Evolutionary conservation across 305 asterid species (phyloP).

Genomic region (Petunia hybrid): DNA sequence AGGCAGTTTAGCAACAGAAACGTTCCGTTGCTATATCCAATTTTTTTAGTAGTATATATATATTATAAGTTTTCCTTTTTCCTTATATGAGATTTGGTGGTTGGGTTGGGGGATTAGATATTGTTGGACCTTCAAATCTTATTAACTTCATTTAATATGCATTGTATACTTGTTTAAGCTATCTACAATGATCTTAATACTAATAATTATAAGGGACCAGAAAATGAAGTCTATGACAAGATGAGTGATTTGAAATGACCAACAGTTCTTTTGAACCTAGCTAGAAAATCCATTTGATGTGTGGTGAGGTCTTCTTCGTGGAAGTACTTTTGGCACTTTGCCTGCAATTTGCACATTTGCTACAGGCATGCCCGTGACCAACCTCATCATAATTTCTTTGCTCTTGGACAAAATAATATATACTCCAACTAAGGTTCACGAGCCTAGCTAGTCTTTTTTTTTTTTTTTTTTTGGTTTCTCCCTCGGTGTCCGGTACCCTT

Average conservation of each 20-base stretch:
- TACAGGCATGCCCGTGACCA: slow-evolving; percentile 18
- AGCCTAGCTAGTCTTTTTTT: neutral
- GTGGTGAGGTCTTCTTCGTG: neutral
- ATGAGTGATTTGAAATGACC: neutral
- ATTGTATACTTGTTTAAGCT: neutral
- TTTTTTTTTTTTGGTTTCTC: neutral
- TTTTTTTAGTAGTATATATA: too few species aligned
- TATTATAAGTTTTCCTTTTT: too few species aligned
- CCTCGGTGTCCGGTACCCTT: too few species aligned
- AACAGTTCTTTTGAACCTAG: neutral
- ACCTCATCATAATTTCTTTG: neutral
- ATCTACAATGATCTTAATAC: neutral
- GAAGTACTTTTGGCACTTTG: neutral
- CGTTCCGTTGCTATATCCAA: too few species aligned
- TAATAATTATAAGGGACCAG: neutral
- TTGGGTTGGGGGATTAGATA: neutral
- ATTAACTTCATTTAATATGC: neutral
- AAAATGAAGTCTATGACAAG: neutral
- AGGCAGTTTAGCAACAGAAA: too few species aligned
- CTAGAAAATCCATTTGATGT: too few species aligned
- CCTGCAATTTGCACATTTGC: neutral
- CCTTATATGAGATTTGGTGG: too few species aligned
- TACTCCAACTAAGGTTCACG: slow-evolving; percentile 18
- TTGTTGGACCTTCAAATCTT: neutral
- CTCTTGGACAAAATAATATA: slow-evolving; percentile 5